Percentiles rank a stretch among this genome's conserved stretches.
These are phyloP conservation scores for Porpolomopsis calyptriformis DNA, from an alignment of 768 basidiomycete genomes.

Conservation along the genomic window DNA sequence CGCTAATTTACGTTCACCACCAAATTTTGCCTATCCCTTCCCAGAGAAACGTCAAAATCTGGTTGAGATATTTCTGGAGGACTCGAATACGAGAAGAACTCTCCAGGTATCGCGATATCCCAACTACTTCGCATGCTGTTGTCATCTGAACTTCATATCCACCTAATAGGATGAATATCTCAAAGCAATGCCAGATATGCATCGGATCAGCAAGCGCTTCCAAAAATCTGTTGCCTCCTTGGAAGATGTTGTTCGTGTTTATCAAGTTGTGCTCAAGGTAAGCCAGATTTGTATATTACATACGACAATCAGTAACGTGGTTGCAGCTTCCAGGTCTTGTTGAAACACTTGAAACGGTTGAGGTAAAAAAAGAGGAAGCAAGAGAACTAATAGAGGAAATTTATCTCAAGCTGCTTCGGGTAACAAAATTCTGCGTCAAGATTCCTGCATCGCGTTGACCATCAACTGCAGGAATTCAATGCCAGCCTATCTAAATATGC, in stretches of 20 bases:
- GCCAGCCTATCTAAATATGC: constrained; percentile 63
- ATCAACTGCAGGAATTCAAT: constrained; percentile 41
- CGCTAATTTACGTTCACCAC: not conserved
- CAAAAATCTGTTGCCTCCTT: constrained; percentile 73
- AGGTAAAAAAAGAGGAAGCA: constrained; percentile 36
- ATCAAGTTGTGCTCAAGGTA: constrained; percentile 86
- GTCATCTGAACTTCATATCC: not conserved
- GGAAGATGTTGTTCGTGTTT: constrained; percentile 92
- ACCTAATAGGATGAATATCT: constrained; percentile 67
- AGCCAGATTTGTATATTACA: constrained; percentile 4
- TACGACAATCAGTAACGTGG: not conserved
- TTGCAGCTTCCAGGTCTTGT: constrained; percentile 66
- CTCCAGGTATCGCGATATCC: constrained; percentile 56
- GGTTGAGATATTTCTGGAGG: constrained; percentile 79
- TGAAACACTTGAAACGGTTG: constrained; percentile 43
- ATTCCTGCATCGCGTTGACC: not conserved
- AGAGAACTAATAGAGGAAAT: constrained; percentile 49
- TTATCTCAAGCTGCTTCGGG: constrained; percentile 55
- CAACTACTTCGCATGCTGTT: not conserved
- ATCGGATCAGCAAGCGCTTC: constrained; percentile 84
- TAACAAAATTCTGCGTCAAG: constrained; percentile 17
- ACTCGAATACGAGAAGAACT: constrained; percentile 55
- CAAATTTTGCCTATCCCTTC: not conserved
- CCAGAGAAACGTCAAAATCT: constrained; percentile 78
- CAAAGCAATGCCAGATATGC: constrained; percentile 89